Base-by-base conservation (phyloP, 441 rosid species). In the Pelargonium cotyledonis region DNA sequence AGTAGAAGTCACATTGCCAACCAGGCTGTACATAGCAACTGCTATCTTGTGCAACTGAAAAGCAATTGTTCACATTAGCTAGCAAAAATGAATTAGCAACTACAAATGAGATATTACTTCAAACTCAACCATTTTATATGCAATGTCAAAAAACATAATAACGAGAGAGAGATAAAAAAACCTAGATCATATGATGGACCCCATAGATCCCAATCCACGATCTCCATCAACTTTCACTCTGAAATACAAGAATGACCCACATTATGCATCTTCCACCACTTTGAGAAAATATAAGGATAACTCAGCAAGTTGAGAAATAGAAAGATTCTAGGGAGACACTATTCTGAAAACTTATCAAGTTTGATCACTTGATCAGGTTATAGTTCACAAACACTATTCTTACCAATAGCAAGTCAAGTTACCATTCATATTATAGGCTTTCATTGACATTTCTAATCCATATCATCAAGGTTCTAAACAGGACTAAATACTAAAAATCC, bases 201-300 rank as follows among this genome's bases (percentile, higher is more conserved):
- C 92, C 92, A 84, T 67, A 85, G 83, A 80, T 85, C 89, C 78
- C 74, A 80, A 31, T 73, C 83, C 85, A 83, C 82, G 41, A 55
- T 6, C 26, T 55, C 62, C 62, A 55, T 55, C 62, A 63, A 66
- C 41, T 72, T 55, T 53, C 8, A 68, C 46, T 68, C 68, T 68
- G 47, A 53, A 67, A 47, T 26, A 41, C 31, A 44, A 1, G 53
- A 57, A 51, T 63, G 43, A 16, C 11, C 9, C 29, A 60, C 23
- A 41, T 53, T 41, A 66, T 19, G 43, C 29, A 41, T 47, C 46
- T 49, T 66, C 14, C 14, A n/a, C 64, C 21, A 41, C 15, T 15
- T 21, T 3, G 43, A 43, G 47, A 2, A 40, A 16, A 11, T n/a
- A 46, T 35, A 6, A 57, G 10, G 49, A n/a, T 40, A 15, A 21